Evolutionary conservation across 176 grass and related monocot genomes (phyloP).

Genomic region (Avena insularis): DNA sequence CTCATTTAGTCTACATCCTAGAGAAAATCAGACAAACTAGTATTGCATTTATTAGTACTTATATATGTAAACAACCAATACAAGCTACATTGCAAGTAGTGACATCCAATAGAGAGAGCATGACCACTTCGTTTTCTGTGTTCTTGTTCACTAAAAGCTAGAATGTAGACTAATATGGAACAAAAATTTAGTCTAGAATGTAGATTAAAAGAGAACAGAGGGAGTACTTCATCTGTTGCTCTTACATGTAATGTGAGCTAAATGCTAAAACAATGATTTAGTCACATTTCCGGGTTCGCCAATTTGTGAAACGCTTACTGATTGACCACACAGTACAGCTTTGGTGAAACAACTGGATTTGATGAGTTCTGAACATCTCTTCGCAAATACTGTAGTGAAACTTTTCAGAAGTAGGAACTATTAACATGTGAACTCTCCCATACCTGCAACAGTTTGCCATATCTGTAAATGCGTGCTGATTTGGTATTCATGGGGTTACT

Average conservation of each 20-base stretch:
- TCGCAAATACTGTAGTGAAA: constrained; percentile 9
- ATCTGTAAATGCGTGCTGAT: background rate
- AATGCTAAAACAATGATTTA: constrained; percentile 34
- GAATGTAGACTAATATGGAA: no score
- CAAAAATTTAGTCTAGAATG: no score
- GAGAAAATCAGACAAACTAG: no score
- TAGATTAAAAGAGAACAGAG: background rate
- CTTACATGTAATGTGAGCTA: constrained; percentile 5
- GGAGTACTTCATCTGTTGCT: constrained; percentile 14
- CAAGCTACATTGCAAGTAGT: no score
- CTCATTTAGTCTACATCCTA: no score
- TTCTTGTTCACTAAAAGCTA: no score
- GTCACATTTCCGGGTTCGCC: constrained; percentile 15
- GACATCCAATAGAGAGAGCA: no score
- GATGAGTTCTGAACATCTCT: constrained; percentile 12
- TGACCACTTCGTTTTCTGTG: no score
- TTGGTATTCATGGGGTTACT: background rate
- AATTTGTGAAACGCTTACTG: constrained; percentile 4
- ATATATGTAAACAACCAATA: no score
- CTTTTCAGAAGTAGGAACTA: constrained; percentile 35
- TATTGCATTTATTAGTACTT: no score
- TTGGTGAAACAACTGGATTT: constrained; percentile 10
- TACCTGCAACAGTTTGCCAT: constrained; percentile 22
- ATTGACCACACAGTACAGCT: background rate
- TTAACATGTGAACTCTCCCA: constrained; percentile 23